Evolutionary conservation across 148 eudicot genomes (phyloP), one percentile per base, ranked within the genome.

Genomic region (Selenicereus undatus): DNA sequence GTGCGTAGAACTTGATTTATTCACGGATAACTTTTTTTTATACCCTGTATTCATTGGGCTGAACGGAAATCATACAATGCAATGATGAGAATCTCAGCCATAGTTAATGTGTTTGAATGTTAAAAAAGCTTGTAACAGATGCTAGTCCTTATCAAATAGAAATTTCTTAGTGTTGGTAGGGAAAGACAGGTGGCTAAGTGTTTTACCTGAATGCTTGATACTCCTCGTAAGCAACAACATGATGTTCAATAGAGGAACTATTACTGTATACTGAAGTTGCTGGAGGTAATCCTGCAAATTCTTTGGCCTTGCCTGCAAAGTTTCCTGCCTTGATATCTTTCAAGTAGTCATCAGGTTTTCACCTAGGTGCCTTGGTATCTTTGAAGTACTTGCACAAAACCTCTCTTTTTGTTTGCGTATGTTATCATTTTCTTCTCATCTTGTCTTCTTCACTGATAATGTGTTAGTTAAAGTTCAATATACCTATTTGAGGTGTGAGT

Each of bases 71-170:
- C 32, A 13, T 27, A 27, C 35, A 27, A 26, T 20, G 21, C 8
- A 30, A 56, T 26, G 71, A 27, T 13, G 30, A 56, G 22, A 51
- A 70, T 73, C 35, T 71, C 12, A 11, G 72, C n/a, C 5, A 51
- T 51, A 42, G 77, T 29, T 26, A 26, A 29, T 73, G 36, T 79
- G 54, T 65, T 78, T 78, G 80, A 66, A 72, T 27, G 16, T 27
- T 26, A 27, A 26, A 13, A 27, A 66, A 9, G 43, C 16, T 66
- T n/a, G 71, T 26, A 32, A 66, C 17, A 27, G 71, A 26, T 66
- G 2, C 71, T 66, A 27, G 71, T n/a, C 71, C 71, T 66, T 64
- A 13, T 60, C 26, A 24, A 64, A 66, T 8, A 24, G 29, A 66
- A 66, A 66, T 3, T 64, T 64, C 35, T 24, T 0, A 64, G 69